Evolutionary conservation across 73 alveolate species (phyloP).

Genomic region (Effrenium voratum): DNA sequence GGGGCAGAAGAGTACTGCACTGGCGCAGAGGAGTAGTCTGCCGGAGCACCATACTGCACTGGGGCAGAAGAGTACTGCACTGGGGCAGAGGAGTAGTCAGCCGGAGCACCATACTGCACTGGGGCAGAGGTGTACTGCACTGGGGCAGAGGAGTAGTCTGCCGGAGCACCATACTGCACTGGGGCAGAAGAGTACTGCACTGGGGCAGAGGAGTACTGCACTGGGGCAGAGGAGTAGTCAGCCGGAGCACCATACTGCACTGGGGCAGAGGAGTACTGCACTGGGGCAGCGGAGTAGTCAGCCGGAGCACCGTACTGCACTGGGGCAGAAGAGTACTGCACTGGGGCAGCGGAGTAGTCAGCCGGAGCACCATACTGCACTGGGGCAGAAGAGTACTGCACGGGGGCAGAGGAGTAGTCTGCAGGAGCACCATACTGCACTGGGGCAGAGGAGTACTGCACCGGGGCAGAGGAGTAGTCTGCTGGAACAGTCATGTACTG

Average conservation of each 20-base stretch:
- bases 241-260: slow-evolving; percentile 26
- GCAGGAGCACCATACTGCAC: neutral
- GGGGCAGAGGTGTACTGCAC: slow-evolving; percentile 45
- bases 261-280: neutral
- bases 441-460: slow-evolving; percentile 15
- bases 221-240: neutral
- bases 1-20: slow-evolving; percentile 17
- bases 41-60: slow-evolving; percentile 2
- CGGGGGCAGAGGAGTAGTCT: slow-evolving; percentile 23
- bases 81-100: neutral
- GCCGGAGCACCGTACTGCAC: slow-evolving; percentile 6
- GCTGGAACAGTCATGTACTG: neutral
- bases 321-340: neutral
- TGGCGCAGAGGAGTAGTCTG: neutral
- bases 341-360: neutral
- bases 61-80: neutral
- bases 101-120: slow-evolving; percentile 8
- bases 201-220: slow-evolving; percentile 44
- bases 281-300: slow-evolving; percentile 2
- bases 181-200: slow-evolving; percentile 40
- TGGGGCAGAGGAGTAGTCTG: neutral
- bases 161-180: slow-evolving; percentile 18
- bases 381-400: slow-evolving; percentile 16
- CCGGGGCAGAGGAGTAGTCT: neutral
- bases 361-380: neutral